Evolutionary conservation across 306 rosid genomes (phyloP).

Genomic region (Cucumis melo): DNA sequence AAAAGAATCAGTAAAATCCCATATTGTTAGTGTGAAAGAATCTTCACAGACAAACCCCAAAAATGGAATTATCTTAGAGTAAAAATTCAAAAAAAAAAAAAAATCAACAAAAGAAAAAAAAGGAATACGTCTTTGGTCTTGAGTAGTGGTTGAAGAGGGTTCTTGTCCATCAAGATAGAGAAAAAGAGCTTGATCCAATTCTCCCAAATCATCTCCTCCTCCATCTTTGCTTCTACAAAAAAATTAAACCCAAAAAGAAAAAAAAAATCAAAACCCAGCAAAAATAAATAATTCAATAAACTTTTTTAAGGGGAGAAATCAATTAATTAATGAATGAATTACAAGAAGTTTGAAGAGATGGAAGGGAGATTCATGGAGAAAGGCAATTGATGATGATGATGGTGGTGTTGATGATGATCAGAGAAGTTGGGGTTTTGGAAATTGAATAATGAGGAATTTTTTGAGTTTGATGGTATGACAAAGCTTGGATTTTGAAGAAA

Average conservation of each 20-base stretch:
- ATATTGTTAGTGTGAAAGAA: slow-evolving; percentile 4
- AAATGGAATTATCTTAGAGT: neutral
- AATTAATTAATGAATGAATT: neutral
- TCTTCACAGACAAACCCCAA: neutral
- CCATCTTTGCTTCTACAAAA: slow-evolving; percentile 43
- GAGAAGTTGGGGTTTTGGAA: slow-evolving; percentile 16
- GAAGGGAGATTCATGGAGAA: slow-evolving; percentile 60
- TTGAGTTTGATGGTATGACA: neutral
- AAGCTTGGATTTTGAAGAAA: neutral
- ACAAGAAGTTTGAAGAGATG: slow-evolving; percentile 59
- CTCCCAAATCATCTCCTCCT: slow-evolving; percentile 77
- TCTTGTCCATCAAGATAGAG: slow-evolving; percentile 80
- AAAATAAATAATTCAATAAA: too few relatives aligned
- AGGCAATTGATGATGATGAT: slow-evolving; percentile 34
- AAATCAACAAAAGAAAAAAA: neutral
- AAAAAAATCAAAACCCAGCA: neutral
- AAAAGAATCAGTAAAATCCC: neutral
- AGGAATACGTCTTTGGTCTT: slow-evolving; percentile 56
- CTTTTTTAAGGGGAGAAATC: too few relatives aligned
- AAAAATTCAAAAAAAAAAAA: neutral
- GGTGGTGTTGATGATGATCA: slow-evolving; percentile 5
- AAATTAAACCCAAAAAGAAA: neutral
- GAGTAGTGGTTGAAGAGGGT: slow-evolving; percentile 32
- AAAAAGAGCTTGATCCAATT: slow-evolving; percentile 86
- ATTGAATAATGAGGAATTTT: neutral